Percentiles rank a stretch among this genome's conserved stretches.
Evolutionary conservation across 331 rosid species (phyloP).

Genomic region (Stylosanthes scabra): DNA sequence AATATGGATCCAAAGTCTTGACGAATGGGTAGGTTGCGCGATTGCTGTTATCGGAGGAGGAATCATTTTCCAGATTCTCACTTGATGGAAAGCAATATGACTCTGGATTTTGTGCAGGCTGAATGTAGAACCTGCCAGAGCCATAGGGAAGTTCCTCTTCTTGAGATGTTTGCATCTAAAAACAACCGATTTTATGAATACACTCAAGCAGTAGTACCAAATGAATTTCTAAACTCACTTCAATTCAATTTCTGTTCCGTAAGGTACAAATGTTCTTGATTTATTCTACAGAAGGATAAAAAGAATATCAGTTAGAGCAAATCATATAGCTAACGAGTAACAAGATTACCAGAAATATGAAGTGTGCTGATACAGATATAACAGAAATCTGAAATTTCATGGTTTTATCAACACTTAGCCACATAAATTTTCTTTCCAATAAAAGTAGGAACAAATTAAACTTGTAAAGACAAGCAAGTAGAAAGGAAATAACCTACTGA

Average conservation of each 20-base stretch:
- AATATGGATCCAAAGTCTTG: conserved; percentile 53
- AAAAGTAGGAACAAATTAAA: no score
- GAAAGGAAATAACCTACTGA: no score
- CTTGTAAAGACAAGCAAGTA: no score
- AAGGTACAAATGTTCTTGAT: conserved; percentile 6
- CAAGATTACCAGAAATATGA: conserved; percentile 28
- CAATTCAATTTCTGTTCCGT: neutral
- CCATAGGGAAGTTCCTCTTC: conserved; percentile 51
- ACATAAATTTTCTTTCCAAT: no score
- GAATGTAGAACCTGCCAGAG: conserved; percentile 49
- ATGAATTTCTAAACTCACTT: conserved; percentile 5
- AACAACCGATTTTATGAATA: conserved; percentile 23
- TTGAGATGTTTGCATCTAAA: conserved; percentile 67
- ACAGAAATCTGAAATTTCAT: no score
- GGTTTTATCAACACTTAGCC: no score
- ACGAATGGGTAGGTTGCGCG: conserved; percentile 53
- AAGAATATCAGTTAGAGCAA: conserved; percentile 24
- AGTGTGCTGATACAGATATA: conserved; percentile 22
- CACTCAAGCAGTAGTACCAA: conserved; percentile 18
- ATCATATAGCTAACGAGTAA: conserved; percentile 27
- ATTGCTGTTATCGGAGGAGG: conserved; percentile 60
- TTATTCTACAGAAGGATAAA: conserved; percentile 53
- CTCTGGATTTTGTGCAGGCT: conserved; percentile 63
- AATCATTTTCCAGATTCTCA: conserved; percentile 47
- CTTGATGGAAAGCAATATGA: conserved; percentile 49